Percentiles rank a stretch among this genome's conserved stretches.
These are phyloP conservation scores for Capsicum chinense DNA, from an alignment of 257 asterid species.

Conservation along the genomic window DNA sequence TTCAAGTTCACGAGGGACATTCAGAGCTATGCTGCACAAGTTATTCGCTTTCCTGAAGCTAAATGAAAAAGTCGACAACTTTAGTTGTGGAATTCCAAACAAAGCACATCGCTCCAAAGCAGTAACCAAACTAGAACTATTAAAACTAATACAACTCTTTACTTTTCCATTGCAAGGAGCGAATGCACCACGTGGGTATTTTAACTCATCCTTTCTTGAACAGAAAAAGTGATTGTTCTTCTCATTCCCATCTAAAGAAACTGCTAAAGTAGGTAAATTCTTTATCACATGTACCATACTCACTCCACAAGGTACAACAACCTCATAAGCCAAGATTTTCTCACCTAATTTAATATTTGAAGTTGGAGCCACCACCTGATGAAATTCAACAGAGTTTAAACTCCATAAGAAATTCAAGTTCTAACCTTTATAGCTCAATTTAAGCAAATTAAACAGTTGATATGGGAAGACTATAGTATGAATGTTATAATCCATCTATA, in stretches of 20 bases:
- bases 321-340: neutral
- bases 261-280: neutral
- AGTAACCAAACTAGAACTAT: neutral
- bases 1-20: neutral
- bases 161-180: neutral
- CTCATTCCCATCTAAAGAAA: neutral
- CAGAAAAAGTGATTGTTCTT: neutral
- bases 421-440: neutral
- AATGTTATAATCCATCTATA: neutral
- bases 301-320: neutral
- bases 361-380: slow-evolving; percentile 2
- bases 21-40: neutral
- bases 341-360: slow-evolving; percentile 2
- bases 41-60: neutral
- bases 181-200: neutral
- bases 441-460: neutral
- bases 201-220: neutral
- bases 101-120: neutral
- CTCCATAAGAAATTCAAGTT: neutral
- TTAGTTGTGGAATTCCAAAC: slow-evolving; percentile 2
- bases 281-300: slow-evolving; percentile 26
- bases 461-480: neutral
- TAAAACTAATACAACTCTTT: neutral
- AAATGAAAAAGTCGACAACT: neutral
- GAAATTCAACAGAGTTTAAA: neutral